A percentile compares a stretch with the other conserved stretches of the same genome.
Evolutionary conservation across 768 basidiomycete species (phyloP).

Genomic region (Suillus placidus): DNA sequence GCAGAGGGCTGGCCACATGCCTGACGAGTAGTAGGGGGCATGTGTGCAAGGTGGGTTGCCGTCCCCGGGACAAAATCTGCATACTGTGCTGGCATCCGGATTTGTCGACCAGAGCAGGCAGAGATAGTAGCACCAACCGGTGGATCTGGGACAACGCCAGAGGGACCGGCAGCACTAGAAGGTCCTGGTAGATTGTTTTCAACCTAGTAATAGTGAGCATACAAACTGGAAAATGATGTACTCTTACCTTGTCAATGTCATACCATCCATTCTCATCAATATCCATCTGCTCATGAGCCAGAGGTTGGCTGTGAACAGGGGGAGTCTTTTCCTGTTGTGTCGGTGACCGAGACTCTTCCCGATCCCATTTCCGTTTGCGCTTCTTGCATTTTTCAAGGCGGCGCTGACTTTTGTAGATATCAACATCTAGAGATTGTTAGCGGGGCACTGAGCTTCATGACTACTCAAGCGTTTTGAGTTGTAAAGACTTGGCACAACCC

Average conservation of each 20-base stretch:
- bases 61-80: conserved; percentile 6
- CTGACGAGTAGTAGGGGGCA: not conserved
- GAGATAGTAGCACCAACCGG: conserved; percentile 7
- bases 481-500: not conserved
- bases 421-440: not conserved
- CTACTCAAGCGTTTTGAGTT: not conserved
- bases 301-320: too few relatives aligned
- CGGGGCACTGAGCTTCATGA: conserved; percentile 1
- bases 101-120: not conserved
- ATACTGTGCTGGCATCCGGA: not conserved
- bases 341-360: too few relatives aligned
- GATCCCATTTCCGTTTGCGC: not conserved
- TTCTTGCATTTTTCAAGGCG: not conserved
- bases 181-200: too few relatives aligned
- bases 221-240: too few relatives aligned
- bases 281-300: too few relatives aligned
- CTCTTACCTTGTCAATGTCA: too few relatives aligned
- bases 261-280: too few relatives aligned
- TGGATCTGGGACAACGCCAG: too few relatives aligned
- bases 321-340: too few relatives aligned
- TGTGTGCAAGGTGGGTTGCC: not conserved
- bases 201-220: too few relatives aligned
- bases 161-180: too few relatives aligned
- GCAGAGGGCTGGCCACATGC: not conserved
- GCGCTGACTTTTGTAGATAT: not conserved